Conservation (phyloP, 2,329 filamentous ascomycete species). For the Hypoxylon sp. region DNA sequence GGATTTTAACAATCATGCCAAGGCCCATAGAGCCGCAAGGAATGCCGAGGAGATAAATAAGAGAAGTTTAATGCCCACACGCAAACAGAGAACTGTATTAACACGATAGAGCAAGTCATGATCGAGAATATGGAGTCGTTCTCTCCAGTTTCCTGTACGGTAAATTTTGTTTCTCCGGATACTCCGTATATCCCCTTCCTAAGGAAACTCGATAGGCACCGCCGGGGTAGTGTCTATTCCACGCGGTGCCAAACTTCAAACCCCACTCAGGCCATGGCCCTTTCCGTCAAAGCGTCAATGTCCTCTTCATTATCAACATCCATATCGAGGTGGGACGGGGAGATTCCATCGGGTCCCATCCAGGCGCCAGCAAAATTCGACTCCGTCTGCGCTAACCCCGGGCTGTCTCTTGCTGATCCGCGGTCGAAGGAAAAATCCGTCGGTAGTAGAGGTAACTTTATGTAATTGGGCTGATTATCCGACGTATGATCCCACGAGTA, state of each 20-base stretch:
- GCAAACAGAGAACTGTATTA: too few relatives aligned
- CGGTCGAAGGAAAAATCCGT: not conserved
- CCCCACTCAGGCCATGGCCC: not conserved
- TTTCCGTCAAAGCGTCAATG: not conserved
- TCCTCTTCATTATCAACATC: not conserved
- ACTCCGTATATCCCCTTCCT: too few relatives aligned
- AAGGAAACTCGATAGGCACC: not conserved
- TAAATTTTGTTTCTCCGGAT: not conserved
- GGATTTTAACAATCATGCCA: not conserved
- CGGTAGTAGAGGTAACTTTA: not conserved
- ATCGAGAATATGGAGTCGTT: not conserved
- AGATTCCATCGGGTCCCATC: not conserved
- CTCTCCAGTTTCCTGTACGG: not conserved
- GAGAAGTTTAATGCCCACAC: too few relatives aligned
- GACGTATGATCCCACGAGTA: constrained; percentile 19
- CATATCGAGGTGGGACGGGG: not conserved
- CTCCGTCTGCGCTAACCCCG: not conserved
- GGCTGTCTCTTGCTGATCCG: not conserved
- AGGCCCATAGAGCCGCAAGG: too few relatives aligned
- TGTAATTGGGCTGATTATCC: constrained; percentile 8
- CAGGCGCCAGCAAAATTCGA: constrained; percentile 3
- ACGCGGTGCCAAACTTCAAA: not conserved
- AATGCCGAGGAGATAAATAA: too few relatives aligned
- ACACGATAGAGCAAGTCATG: not conserved
- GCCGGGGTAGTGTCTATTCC: not conserved